A percentile compares a stretch with the other conserved stretches of the same genome.
phyloP scores from a whole-genome alignment of 805 yeast genomes.

The Yamadazyma phyllophila region DNA sequence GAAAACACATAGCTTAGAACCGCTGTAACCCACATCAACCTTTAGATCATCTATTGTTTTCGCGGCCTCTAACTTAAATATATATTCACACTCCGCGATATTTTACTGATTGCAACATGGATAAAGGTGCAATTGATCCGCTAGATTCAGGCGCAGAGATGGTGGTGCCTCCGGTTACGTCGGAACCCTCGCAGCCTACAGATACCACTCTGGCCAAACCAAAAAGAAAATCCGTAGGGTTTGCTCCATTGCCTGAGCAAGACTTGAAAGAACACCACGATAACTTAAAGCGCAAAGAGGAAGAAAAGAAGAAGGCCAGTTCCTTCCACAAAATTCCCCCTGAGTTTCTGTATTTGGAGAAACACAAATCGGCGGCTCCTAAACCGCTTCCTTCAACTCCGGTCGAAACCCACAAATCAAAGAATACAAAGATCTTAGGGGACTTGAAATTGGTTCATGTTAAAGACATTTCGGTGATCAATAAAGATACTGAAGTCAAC shows the following conservation, averaged over 20 bases:
- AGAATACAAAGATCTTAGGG: slow-evolving; percentile 25
- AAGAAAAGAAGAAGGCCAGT: slow-evolving; percentile 24
- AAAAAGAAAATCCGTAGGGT: slow-evolving; percentile 31
- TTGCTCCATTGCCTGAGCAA: slow-evolving; percentile 37
- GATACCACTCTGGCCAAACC: background rate
- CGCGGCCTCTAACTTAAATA: no score
- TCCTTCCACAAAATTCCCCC: slow-evolving; percentile 43
- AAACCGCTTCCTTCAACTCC: slow-evolving; percentile 9
- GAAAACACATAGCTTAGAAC: slow-evolving; percentile 28
- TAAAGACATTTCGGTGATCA: slow-evolving; percentile 45
- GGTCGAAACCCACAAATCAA: background rate
- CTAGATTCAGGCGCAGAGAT: no score
- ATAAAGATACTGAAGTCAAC: slow-evolving; percentile 45
- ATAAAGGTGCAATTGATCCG: no score
- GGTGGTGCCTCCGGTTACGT: no score
- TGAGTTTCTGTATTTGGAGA: slow-evolving; percentile 37
- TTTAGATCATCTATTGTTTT: no score
- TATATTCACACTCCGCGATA: no score
- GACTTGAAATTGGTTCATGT: slow-evolving; percentile 52
- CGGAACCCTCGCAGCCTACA: no score
- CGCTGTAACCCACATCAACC: slow-evolving; percentile 26
- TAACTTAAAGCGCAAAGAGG: slow-evolving; percentile 24
- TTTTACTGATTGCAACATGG: background rate
- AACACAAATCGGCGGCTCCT: slow-evolving; percentile 14
- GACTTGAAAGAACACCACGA: slow-evolving; percentile 36